A percentile compares a stretch with the other conserved stretches of the same genome.
These are phyloP conservation scores for Globisporangium nodosum DNA, from an alignment of 352 stramenopile genomes.

Conservation along the genomic window DNA sequence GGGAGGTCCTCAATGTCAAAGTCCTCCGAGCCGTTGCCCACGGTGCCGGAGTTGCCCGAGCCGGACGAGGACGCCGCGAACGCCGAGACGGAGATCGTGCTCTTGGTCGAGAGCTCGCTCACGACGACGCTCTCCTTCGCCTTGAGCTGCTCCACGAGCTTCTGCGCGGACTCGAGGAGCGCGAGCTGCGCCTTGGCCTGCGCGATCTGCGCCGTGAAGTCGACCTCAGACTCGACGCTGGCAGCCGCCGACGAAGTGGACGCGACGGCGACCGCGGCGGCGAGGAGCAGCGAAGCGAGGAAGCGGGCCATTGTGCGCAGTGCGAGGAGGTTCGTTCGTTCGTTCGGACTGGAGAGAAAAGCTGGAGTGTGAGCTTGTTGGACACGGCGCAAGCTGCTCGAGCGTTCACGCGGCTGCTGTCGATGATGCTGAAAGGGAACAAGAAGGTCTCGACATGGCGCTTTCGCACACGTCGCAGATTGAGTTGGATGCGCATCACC, in stretches of 20 bases:
- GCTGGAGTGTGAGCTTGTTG: neutral
- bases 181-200: slow-evolving; percentile 1
- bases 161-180: slow-evolving; percentile 9
- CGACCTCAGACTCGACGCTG: neutral
- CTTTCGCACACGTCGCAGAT: neutral
- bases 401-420: neutral
- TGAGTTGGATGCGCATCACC: neutral
- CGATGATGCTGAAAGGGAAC: neutral
- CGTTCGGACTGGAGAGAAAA: neutral
- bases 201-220: slow-evolving; percentile 4
- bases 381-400: neutral
- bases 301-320: slow-evolving; percentile 1
- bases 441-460: neutral
- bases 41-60: slow-evolving; percentile 1
- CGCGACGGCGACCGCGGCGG: slow-evolving; percentile 3
- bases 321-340: neutral
- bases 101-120: slow-evolving; percentile 2
- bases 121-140: neutral
- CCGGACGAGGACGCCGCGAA: slow-evolving; percentile 5
- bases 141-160: neutral
- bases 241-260: slow-evolving; percentile 1
- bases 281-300: slow-evolving; percentile 5
- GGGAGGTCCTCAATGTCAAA: slow-evolving; percentile 4
- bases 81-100: slow-evolving; percentile 7
- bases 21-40: slow-evolving; percentile 3